Conservation (phyloP, 768 basidiomycete species). For the Pleurotus citrinopileatus region DNA sequence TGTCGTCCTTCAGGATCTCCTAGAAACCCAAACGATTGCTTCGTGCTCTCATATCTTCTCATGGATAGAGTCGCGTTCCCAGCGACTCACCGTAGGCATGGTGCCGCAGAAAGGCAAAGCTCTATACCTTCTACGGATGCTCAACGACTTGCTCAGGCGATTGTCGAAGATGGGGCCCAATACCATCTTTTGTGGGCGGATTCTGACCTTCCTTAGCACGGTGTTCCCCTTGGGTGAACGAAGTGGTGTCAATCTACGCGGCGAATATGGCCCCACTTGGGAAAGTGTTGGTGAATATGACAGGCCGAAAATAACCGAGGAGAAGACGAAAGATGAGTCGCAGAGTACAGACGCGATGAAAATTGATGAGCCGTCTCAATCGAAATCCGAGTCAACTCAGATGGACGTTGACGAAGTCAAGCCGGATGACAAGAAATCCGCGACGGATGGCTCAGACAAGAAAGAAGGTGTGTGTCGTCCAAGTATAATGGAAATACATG, state of each 20-base stretch:
- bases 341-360: slow-evolving; percentile 28
- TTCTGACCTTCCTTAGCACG: slow-evolving; percentile 80
- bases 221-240: slow-evolving; percentile 88
- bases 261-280: slow-evolving; percentile 82
- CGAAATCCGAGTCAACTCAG: slow-evolving; percentile 29
- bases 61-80: slow-evolving; percentile 77
- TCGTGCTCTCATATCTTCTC: slow-evolving; percentile 87
- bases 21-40: slow-evolving; percentile 81
- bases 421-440: slow-evolving; percentile 28
- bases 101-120: slow-evolving; percentile 88
- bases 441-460: slow-evolving; percentile 36
- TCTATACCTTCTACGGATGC: slow-evolving; percentile 74
- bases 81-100: slow-evolving; percentile 72
- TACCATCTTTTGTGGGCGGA: slow-evolving; percentile 86
- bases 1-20: slow-evolving; percentile 70
- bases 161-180: slow-evolving; percentile 84
- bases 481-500: too few species aligned
- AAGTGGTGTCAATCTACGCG: slow-evolving; percentile 88
- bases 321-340: slow-evolving; percentile 25
- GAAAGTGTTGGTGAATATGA: slow-evolving; percentile 51
- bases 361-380: slow-evolving; percentile 16
- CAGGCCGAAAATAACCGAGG: slow-evolving; percentile 18
- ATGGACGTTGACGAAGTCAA: slow-evolving; percentile 58
- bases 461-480: slow-evolving; percentile 58
- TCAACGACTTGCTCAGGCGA: slow-evolving; percentile 85